Percentiles rank a stretch among this genome's conserved stretches.
phyloP scores from a whole-genome alignment of 2,329 filamentous ascomycete species.

The Cercospora sojina region DNA sequence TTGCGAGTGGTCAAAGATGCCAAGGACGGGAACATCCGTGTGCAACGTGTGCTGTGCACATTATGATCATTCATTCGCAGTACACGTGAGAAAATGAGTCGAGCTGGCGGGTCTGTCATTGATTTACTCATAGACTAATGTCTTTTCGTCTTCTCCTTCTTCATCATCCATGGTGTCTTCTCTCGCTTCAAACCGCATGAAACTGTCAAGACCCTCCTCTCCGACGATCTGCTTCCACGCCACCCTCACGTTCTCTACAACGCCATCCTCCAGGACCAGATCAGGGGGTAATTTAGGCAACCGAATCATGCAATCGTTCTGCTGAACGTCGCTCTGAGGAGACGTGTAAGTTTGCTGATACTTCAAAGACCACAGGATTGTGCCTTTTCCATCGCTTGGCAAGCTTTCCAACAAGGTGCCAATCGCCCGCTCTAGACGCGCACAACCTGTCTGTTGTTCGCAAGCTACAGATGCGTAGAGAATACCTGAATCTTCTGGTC shows the following conservation, averaged over 20 bases:
- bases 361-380: slow-evolving; percentile 53
- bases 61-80: not conserved
- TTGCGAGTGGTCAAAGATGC: not conserved
- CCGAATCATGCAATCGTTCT: slow-evolving; percentile 39
- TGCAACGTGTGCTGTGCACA: not conserved
- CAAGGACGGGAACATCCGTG: not conserved
- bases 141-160: not conserved
- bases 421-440: slow-evolving; percentile 45
- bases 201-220: slow-evolving; percentile 53
- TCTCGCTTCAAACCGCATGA: slow-evolving; percentile 73
- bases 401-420: slow-evolving; percentile 45
- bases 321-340: slow-evolving; percentile 33
- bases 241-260: slow-evolving; percentile 64
- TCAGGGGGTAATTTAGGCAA: slow-evolving; percentile 59
- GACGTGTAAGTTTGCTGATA: slow-evolving; percentile 50
- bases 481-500: slow-evolving; percentile 48
- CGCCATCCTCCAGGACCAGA: slow-evolving; percentile 70
- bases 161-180: slow-evolving; percentile 24
- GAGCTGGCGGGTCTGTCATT: not conserved
- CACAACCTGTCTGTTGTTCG: slow-evolving; percentile 37
- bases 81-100: not conserved
- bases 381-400: slow-evolving; percentile 38
- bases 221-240: slow-evolving; percentile 68
- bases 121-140: not conserved
- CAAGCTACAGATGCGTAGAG: slow-evolving; percentile 55